Conservation (phyloP, 495 filamentous ascomycete species). For the Neurospora tetrasperma region DNA sequence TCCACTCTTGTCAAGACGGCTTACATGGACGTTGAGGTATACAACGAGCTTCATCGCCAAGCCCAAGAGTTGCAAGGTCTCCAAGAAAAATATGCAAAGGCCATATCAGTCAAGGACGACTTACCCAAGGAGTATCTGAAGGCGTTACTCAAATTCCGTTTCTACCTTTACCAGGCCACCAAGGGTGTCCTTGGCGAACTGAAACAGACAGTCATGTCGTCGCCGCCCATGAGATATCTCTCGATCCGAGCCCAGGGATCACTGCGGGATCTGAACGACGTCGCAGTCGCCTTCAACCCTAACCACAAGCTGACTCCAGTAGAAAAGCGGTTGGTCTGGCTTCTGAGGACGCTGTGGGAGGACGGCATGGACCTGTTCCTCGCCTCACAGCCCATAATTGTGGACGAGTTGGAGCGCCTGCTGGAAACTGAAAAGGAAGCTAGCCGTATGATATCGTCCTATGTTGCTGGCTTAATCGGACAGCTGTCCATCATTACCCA, state of each 20-base stretch:
- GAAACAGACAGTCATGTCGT: slow-evolving; percentile 13
- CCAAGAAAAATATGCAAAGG: slow-evolving; percentile 1
- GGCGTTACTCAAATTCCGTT: slow-evolving; percentile 6
- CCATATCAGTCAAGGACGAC: slow-evolving; percentile 2
- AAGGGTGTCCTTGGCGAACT: slow-evolving; percentile 25
- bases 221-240: slow-evolving; percentile 27
- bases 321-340: slow-evolving; percentile 23
- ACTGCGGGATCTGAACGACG: not conserved
- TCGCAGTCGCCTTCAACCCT: not conserved
- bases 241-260: slow-evolving; percentile 9
- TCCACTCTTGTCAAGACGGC: slow-evolving; percentile 5
- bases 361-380: slow-evolving; percentile 19
- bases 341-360: slow-evolving; percentile 21
- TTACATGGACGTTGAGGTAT: slow-evolving; percentile 6
- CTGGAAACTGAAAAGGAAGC: slow-evolving; percentile 26
- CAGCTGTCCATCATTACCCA: slow-evolving; percentile 35
- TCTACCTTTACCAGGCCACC: slow-evolving; percentile 23
- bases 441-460: slow-evolving; percentile 28
- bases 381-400: slow-evolving; percentile 18
- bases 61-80: slow-evolving; percentile 2
- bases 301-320: slow-evolving; percentile 9
- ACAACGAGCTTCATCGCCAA: slow-evolving; percentile 9
- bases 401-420: slow-evolving; percentile 38
- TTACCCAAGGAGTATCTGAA: slow-evolving; percentile 7
- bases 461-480: slow-evolving; percentile 25